Evolutionary conservation across 2,329 filamentous ascomycete genomes (phyloP).

Genomic region (Colletotrichum liriopes): DNA sequence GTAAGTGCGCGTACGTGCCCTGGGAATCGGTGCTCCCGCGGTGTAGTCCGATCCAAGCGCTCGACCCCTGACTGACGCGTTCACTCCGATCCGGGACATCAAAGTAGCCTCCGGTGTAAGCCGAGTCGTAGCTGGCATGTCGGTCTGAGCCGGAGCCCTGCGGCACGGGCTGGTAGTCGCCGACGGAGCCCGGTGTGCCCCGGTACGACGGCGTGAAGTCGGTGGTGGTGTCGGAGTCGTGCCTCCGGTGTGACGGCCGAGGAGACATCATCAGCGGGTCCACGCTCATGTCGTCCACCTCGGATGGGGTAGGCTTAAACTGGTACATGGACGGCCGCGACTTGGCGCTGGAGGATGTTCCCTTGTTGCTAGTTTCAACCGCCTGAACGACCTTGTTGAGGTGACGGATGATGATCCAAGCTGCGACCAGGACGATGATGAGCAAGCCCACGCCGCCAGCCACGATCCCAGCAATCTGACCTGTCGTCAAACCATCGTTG

Average conservation of each 20-base stretch:
- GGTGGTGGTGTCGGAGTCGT: slow-evolving; percentile 37
- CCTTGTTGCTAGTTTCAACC: slow-evolving; percentile 52
- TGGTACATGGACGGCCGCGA: slow-evolving; percentile 55
- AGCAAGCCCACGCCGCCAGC: slow-evolving; percentile 66
- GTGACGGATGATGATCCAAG: slow-evolving; percentile 66
- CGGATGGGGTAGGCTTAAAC: slow-evolving; percentile 59
- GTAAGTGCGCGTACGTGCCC: slow-evolving; percentile 54
- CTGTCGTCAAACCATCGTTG: slow-evolving; percentile 55
- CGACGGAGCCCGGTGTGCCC: slow-evolving; percentile 29
- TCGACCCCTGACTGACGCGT: slow-evolving; percentile 45
- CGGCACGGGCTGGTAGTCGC: slow-evolving; percentile 42
- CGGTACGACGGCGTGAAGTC: slow-evolving; percentile 44
- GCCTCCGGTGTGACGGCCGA: slow-evolving; percentile 42
- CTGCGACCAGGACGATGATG: slow-evolving; percentile 61
- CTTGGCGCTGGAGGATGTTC: slow-evolving; percentile 52
- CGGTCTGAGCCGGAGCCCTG: slow-evolving; percentile 45
- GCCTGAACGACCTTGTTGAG: slow-evolving; percentile 63
- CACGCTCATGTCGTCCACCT: slow-evolving; percentile 60
- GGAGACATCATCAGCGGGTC: slow-evolving; percentile 57
- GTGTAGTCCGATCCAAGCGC: slow-evolving; percentile 44
- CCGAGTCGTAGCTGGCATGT: slow-evolving; percentile 50
- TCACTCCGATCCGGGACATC: slow-evolving; percentile 45
- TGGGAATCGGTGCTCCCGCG: slow-evolving; percentile 58
- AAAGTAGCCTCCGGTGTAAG: slow-evolving; percentile 51
- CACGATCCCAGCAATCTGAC: slow-evolving; percentile 68